Conservation (phyloP, 305 asterid genomes). For the Euphrasia arctica region DNA sequence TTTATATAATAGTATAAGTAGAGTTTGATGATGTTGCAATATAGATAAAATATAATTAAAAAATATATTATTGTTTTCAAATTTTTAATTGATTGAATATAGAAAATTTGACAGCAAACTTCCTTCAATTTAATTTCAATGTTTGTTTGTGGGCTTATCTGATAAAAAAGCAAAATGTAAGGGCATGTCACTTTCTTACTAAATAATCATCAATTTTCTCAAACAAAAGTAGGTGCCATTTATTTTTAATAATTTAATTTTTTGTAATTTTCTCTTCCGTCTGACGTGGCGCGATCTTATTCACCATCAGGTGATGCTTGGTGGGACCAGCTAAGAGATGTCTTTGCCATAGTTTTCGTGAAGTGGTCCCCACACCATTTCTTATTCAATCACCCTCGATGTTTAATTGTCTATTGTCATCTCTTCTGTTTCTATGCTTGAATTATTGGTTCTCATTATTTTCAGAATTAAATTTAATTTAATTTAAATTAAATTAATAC, state of each 20-base stretch:
- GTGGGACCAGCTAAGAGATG: conserved; percentile 18
- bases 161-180: conserved; percentile 7
- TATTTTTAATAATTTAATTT: neutral
- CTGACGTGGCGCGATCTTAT: conserved; percentile 26
- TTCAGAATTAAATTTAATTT: neutral
- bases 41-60: too few species aligned
- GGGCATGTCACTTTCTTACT: conserved; percentile 28
- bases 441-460: conserved; percentile 24
- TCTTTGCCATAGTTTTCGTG: neutral
- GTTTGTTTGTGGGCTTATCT: too few species aligned
- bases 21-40: too few species aligned
- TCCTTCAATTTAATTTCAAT: too few species aligned
- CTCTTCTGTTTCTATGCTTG: neutral
- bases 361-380: conserved; percentile 20
- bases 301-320: conserved; percentile 10
- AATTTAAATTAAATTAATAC: neutral
- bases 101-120: too few species aligned
- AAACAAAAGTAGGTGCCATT: conserved; percentile 30
- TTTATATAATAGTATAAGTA: too few species aligned
- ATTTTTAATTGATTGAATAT: too few species aligned
- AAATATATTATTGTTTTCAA: too few species aligned
- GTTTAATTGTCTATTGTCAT: conserved; percentile 18
- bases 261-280: neutral
- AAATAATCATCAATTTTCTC: conserved; percentile 33
- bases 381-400: conserved; percentile 28